Evolutionary conservation across 2,329 filamentous ascomycete species (phyloP).

Genomic region (Colletotrichum endophyticum): DNA sequence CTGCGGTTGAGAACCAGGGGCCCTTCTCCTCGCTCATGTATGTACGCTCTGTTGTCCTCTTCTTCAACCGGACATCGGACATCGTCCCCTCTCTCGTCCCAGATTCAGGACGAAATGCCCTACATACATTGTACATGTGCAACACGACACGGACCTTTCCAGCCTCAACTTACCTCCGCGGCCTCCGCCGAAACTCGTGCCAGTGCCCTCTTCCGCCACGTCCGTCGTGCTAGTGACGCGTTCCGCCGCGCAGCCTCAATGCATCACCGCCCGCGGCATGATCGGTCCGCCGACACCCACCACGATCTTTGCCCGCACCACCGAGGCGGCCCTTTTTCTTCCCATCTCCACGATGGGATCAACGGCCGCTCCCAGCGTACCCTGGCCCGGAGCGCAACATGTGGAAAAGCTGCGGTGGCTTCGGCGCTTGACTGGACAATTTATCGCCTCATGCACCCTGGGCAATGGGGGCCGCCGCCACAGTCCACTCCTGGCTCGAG

Average conservation of each 20-base stretch:
- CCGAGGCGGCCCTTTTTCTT: neutral
- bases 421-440: neutral
- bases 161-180: constrained; percentile 8
- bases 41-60: neutral
- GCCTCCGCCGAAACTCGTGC: constrained; percentile 18
- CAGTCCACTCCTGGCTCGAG: neutral
- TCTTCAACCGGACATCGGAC: neutral
- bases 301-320: neutral
- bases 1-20: constrained; percentile 1
- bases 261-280: constrained; percentile 12
- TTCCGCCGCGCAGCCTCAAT: constrained; percentile 17
- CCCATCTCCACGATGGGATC: neutral
- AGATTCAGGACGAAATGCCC: constrained; percentile 18
- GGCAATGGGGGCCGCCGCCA: neutral
- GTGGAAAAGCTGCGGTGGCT: neutral
- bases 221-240: constrained; percentile 8
- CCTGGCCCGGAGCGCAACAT: neutral
- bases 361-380: neutral
- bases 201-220: constrained; percentile 17
- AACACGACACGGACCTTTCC: constrained; percentile 14
- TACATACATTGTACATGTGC: constrained; percentile 6
- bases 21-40: neutral
- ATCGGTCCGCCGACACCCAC: constrained; percentile 4
- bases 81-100: constrained; percentile 18
- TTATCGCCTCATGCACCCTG: neutral